A percentile compares a stretch with the other conserved stretches of the same genome.
phyloP scores from a whole-genome alignment of 2,329 filamentous ascomycete genomes.

The Aspergillus tubingensis region DNA sequence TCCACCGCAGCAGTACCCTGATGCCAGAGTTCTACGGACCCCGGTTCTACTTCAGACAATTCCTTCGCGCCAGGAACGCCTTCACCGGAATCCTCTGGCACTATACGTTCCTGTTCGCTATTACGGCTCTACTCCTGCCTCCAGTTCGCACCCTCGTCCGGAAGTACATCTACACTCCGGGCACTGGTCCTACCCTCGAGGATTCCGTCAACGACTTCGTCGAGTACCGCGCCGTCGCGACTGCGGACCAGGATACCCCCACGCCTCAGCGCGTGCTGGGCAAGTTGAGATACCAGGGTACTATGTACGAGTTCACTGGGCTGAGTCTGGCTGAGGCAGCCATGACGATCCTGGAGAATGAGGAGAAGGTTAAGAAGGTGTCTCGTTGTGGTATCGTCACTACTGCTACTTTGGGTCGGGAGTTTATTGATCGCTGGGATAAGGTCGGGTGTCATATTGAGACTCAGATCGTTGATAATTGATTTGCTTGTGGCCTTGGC shows the following conservation, averaged over 20 bases:
- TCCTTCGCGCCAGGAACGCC: conserved; percentile 53
- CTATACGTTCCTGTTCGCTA: conserved; percentile 47
- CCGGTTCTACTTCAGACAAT: conserved; percentile 60
- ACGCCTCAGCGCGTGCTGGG: conserved; percentile 45
- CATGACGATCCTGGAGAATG: conserved; percentile 46
- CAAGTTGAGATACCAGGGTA: conserved; percentile 44
- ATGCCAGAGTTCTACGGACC: conserved; percentile 60
- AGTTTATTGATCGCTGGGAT: conserved; percentile 48
- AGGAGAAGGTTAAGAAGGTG: conserved; percentile 43
- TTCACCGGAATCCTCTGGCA: conserved; percentile 54
- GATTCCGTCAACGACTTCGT: conserved; percentile 40
- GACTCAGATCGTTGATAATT: conserved; percentile 38
- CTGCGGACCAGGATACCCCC: conserved; percentile 40
- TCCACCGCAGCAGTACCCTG: conserved; percentile 62
- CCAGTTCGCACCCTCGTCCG: conserved; percentile 56
- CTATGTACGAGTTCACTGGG: conserved; percentile 48
- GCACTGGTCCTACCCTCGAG: conserved; percentile 52
- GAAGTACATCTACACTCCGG: conserved; percentile 52
- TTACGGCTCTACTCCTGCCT: conserved; percentile 52
- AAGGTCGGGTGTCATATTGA: conserved; percentile 47
- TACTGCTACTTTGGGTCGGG: conserved; percentile 50
- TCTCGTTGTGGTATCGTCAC: conserved; percentile 52
- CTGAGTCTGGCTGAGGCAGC: conserved; percentile 48
- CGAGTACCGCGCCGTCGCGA: conserved; percentile 50
- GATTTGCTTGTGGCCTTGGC: not conserved